These are phyloP conservation scores for Pneumocystis oryctolagi DNA, from an alignment of 1,139 yeast genomes.

Conservation along the genomic window DNA sequence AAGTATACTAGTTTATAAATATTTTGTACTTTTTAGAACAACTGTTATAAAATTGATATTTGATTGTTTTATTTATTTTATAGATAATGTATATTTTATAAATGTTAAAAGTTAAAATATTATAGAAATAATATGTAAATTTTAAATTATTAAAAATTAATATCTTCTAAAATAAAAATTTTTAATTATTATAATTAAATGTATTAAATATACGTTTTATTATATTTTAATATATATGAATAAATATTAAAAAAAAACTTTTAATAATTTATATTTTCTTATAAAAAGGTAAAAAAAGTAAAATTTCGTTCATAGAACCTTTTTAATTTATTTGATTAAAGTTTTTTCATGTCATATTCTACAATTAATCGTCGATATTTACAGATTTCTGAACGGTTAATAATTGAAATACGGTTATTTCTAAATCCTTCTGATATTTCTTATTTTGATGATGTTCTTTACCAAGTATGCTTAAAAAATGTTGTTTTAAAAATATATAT, in stretches of 20 bases:
- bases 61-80: slow-evolving; percentile 14
- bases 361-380: slow-evolving; percentile 6
- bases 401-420: slow-evolving; percentile 7
- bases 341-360: not conserved
- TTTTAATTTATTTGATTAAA: not conserved
- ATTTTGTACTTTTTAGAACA: slow-evolving; percentile 6
- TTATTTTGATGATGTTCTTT: slow-evolving; percentile 2
- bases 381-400: slow-evolving; percentile 5
- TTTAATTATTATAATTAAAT: not conserved
- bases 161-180: too few species aligned
- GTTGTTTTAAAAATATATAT: not conserved
- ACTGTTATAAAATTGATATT: too few species aligned
- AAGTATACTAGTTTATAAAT: slow-evolving; percentile 6
- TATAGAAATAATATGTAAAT: slow-evolving; percentile 14
- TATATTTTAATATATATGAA: not conserved
- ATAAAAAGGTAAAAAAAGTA: not conserved
- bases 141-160: too few species aligned
- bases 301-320: not conserved
- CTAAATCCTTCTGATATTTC: not conserved
- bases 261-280: too few species aligned
- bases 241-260: not conserved
- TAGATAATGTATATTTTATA: too few species aligned
- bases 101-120: too few species aligned
- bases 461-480: not conserved
- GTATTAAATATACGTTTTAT: not conserved